Percentiles rank a stretch among this genome's conserved stretches.
These are phyloP conservation scores for Ephemerocybe angulata DNA, from an alignment of 768 basidiomycete genomes.

Conservation along the genomic window DNA sequence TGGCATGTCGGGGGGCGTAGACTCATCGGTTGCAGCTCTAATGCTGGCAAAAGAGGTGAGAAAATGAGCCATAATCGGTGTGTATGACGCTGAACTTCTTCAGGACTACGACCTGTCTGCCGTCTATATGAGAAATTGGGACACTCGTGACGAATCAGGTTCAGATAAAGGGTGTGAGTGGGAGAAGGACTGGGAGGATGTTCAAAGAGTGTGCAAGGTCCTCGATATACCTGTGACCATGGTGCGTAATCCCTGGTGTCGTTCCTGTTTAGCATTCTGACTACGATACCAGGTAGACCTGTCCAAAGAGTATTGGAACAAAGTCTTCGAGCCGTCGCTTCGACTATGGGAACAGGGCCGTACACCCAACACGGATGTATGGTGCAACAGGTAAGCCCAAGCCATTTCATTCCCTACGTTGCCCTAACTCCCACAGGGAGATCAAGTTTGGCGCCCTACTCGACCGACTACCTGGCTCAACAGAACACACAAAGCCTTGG, in stretches of 20 bases:
- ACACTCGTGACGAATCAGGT: constrained; percentile 76
- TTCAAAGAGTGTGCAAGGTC: constrained; percentile 70
- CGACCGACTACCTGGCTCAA: constrained; percentile 44
- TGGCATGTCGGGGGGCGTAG: constrained; percentile 95
- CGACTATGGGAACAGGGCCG: constrained; percentile 70
- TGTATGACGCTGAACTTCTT: background rate
- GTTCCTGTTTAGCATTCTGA: background rate
- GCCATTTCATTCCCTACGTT: background rate
- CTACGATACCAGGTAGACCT: constrained; percentile 63
- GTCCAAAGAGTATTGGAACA: constrained; percentile 86
- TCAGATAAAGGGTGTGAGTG: constrained; percentile 88
- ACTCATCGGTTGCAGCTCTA: constrained; percentile 85
- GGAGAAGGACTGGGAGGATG: constrained; percentile 94
- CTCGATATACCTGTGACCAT: constrained; percentile 72
- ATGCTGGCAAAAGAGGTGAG: constrained; percentile 65
- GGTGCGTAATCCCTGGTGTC: constrained; percentile 38
- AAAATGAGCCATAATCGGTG: background rate
- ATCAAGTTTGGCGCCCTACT: constrained; percentile 89
- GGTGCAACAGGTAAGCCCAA: constrained; percentile 72
- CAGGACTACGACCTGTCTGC: constrained; percentile 83
- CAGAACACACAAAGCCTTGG: constrained; percentile 49
- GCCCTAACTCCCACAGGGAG: constrained; percentile 35
- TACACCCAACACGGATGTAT: constrained; percentile 92
- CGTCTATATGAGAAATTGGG: constrained; percentile 97
- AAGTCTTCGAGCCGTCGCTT: constrained; percentile 86